These are phyloP conservation scores for Diaporthe destruens DNA, from an alignment of 2,329 filamentous ascomycete genomes.

Conservation along the genomic window DNA sequence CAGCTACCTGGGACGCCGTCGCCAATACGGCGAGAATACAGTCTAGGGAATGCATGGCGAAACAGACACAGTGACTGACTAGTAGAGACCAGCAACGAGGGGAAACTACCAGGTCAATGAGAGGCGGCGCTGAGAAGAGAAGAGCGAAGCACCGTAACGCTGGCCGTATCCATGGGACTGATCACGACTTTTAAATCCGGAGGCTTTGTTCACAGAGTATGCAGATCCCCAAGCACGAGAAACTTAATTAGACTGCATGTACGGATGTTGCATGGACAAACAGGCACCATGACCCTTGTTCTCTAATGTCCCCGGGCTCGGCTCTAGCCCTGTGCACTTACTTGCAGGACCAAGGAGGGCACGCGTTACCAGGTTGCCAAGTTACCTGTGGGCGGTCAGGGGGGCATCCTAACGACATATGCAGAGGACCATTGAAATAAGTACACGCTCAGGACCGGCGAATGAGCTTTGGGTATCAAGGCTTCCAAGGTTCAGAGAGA, in stretches of 20 bases:
- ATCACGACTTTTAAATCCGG: conserved; percentile 25
- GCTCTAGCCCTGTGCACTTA: conserved; percentile 27
- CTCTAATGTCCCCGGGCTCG: conserved; percentile 23
- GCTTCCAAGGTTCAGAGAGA: neutral
- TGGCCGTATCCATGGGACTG: neutral
- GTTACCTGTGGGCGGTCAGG: conserved; percentile 22
- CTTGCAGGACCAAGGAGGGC: conserved; percentile 24
- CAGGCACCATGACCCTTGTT: conserved; percentile 30
- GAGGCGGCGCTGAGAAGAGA: conserved; percentile 6
- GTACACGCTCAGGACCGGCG: conserved; percentile 1
- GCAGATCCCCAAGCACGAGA: conserved; percentile 14
- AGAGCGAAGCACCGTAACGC: neutral
- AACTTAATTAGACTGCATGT: conserved; percentile 26
- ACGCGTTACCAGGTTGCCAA: conserved; percentile 10
- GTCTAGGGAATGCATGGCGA: conserved; percentile 41
- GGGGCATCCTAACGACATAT: conserved; percentile 20
- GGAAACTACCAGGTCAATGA: conserved; percentile 5
- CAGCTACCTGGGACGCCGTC: conserved; percentile 40
- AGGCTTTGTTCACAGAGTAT: conserved; percentile 2
- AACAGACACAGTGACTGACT: conserved; percentile 40
- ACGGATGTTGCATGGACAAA: conserved; percentile 27
- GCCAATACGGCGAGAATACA: conserved; percentile 27
- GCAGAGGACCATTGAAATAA: conserved; percentile 10
- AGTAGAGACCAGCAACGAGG: conserved; percentile 12
- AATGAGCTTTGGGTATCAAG: neutral